These are phyloP conservation scores for Nakazawaea populi DNA, from an alignment of 805 yeast genomes.

Conservation along the genomic window DNA sequence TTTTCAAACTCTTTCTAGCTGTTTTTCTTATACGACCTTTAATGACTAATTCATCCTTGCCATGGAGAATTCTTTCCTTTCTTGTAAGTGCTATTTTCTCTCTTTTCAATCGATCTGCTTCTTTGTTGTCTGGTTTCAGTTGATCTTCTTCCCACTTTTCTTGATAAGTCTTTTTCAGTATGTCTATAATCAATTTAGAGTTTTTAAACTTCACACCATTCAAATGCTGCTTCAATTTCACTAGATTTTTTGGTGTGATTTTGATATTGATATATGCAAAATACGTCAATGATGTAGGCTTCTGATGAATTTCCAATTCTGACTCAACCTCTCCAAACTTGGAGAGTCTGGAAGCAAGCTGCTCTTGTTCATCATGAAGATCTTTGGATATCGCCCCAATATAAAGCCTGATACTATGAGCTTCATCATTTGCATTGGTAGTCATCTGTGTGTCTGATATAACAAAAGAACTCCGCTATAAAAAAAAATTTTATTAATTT, in stretches of 20 bases:
- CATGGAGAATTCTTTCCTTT: constrained; percentile 28
- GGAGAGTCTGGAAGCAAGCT: constrained; percentile 48
- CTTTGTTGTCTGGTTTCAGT: constrained; percentile 29
- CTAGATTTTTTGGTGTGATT: constrained; percentile 38
- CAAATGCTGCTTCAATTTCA: constrained; percentile 47
- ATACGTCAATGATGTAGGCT: constrained; percentile 43
- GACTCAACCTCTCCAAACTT: constrained; percentile 54
- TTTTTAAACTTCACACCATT: constrained; percentile 78
- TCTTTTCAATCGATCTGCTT: constrained; percentile 23
- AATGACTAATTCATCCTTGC: constrained; percentile 16
- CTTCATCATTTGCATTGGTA: background rate
- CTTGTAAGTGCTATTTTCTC: constrained; percentile 29
- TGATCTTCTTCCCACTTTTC: constrained; percentile 41
- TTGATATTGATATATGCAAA: constrained; percentile 67
- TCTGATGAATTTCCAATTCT: constrained; percentile 47
- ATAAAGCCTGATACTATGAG: constrained; percentile 31
- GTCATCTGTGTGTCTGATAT: background rate
- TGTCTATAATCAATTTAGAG: constrained; percentile 49
- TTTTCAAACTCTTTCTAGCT: constrained; percentile 44
- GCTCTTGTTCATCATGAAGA: constrained; percentile 38
- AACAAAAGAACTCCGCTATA: background rate
- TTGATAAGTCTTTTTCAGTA: constrained; percentile 54
- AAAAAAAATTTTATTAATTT: background rate
- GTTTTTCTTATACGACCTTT: constrained; percentile 59
- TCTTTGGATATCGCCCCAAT: constrained; percentile 62